Conservation (phyloP, 106 monocot genomes). For the Vanilla planifolia region DNA sequence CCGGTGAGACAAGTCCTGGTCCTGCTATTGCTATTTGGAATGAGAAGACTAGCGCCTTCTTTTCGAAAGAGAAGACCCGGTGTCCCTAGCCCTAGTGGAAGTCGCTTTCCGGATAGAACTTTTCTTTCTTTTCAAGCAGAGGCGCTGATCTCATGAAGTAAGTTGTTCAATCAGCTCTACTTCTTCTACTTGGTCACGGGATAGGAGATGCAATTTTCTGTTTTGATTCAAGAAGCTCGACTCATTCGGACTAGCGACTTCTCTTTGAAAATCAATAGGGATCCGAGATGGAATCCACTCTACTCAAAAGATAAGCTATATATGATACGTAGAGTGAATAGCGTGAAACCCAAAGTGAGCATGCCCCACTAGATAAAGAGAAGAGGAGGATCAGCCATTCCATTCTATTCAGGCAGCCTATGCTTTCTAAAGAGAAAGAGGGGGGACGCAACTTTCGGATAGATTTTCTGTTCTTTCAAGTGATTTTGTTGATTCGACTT, state of each 20-base stretch:
- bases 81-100: slow-evolving; percentile 1
- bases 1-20: background rate
- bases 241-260: slow-evolving; percentile 1
- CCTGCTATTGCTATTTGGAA: background rate
- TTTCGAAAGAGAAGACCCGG: slow-evolving; percentile 1
- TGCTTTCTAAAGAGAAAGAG: slow-evolving; percentile 3
- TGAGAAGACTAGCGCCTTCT: background rate
- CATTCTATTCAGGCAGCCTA: background rate
- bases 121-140: slow-evolving; percentile 3
- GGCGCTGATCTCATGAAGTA: slow-evolving; percentile 1
- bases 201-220: slow-evolving; percentile 1
- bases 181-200: slow-evolving; percentile 2
- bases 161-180: background rate
- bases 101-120: slow-evolving; percentile 1
- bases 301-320: slow-evolving; percentile 1
- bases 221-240: background rate
- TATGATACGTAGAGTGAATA: slow-evolving; percentile 3
- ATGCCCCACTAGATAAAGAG: slow-evolving; percentile 1
- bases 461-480: background rate
- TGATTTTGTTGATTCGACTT: background rate
- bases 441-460: slow-evolving; percentile 2
- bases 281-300: background rate
- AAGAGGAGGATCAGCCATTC: background rate
- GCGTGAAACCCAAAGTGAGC: slow-evolving; percentile 1
- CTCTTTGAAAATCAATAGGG: background rate